phyloP scores from a whole-genome alignment of 495 filamentous ascomycete genomes.

The Xanthoparmelia taractica region DNA sequence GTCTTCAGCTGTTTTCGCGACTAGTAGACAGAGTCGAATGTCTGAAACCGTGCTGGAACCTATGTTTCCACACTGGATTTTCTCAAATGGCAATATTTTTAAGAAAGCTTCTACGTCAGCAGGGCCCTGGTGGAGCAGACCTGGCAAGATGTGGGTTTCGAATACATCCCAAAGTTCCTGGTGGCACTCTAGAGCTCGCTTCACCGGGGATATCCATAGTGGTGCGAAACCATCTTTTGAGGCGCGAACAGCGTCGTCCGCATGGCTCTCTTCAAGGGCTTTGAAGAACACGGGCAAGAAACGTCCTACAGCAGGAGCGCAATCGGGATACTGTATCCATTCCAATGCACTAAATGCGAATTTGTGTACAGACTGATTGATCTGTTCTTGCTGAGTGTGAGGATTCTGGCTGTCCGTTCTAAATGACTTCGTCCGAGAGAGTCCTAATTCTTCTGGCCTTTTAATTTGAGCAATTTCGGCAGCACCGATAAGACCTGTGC shows the following conservation, averaged over 20 bases:
- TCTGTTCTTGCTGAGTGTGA: neutral
- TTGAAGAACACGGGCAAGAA: conserved; percentile 53
- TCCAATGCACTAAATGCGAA: conserved; percentile 45
- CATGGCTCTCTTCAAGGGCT: conserved; percentile 8
- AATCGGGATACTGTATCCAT: conserved; percentile 56
- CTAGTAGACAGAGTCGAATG: conserved; percentile 47
- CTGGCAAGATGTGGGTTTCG: conserved; percentile 64
- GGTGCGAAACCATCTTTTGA: neutral
- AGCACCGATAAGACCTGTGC: conserved; percentile 42
- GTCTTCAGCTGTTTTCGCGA: conserved; percentile 53
- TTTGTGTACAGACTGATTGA: conserved; percentile 3
- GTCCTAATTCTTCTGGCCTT: neutral
- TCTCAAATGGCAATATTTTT: conserved; percentile 31
- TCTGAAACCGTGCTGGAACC: conserved; percentile 38
- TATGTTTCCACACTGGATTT: conserved; percentile 36
- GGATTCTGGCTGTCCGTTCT: neutral
- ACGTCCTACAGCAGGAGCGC: conserved; percentile 58
- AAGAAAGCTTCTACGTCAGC: conserved; percentile 51
- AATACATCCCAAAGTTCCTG: conserved; percentile 54
- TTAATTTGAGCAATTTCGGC: conserved; percentile 21
- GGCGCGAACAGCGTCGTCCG: neutral
- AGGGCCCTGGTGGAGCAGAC: conserved; percentile 56
- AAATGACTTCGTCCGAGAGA: neutral
- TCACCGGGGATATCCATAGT: conserved; percentile 23
- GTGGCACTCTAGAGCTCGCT: conserved; percentile 39